These are phyloP conservation scores for Chlorella sp. DNA, from an alignment of 139 green algal genomes.

Conservation along the genomic window DNA sequence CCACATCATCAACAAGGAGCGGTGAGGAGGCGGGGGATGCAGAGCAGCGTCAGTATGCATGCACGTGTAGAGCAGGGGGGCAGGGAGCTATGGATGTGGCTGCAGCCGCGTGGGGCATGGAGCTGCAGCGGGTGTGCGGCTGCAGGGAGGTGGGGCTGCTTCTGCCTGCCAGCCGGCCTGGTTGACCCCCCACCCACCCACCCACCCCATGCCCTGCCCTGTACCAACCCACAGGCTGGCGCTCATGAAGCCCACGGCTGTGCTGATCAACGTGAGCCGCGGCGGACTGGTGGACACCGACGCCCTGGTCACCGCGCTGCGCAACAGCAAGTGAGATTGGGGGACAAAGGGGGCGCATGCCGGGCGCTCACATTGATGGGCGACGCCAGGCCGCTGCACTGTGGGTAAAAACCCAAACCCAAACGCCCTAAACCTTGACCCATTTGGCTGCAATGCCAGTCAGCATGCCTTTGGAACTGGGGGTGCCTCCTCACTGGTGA, in stretches of 20 bases:
- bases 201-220: background rate
- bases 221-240: constrained; percentile 49
- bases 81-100: background rate
- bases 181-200: background rate
- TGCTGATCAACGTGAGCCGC: constrained; percentile 78
- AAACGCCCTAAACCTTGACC: too few relatives aligned
- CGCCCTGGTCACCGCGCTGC: constrained; percentile 68
- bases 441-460: too few relatives aligned
- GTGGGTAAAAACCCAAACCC: too few relatives aligned
- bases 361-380: too few relatives aligned
- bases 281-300: constrained; percentile 80
- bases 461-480: too few relatives aligned
- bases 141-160: too few relatives aligned
- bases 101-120: background rate
- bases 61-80: too few relatives aligned
- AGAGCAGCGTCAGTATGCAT: too few relatives aligned
- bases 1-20: constrained; percentile 69
- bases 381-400: too few relatives aligned
- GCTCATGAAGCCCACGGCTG: constrained; percentile 67
- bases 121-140: background rate
- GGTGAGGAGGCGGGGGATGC: background rate
- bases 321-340: constrained; percentile 30
- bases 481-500: too few relatives aligned
- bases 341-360: background rate
- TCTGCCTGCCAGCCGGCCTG: background rate